Base-by-base conservation (phyloP, 2,329 filamentous ascomycete genomes). In the Colletotrichum musae region DNA sequence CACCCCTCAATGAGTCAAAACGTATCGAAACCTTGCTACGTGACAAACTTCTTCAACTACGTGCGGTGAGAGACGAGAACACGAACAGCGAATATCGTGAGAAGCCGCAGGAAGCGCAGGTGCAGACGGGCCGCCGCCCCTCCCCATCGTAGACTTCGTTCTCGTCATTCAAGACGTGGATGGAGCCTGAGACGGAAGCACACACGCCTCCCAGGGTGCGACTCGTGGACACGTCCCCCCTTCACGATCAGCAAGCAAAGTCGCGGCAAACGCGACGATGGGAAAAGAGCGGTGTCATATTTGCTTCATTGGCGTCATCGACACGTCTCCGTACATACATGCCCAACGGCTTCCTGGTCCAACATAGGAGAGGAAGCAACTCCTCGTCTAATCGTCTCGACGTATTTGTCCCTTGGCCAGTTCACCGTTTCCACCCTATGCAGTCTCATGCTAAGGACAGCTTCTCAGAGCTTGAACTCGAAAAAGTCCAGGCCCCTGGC, bases 401-500 rank as follows among this genome's bases (percentile, higher is more conserved):
- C 32, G 32, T 36, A 9, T 3, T 10, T 36, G 10, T 10, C 32
- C 32, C 32, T 18, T 54, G 51, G 21, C 51, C 15, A 16, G 24
- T 21, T 39, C 24, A 16, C n/a, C 21, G 21, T 24, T 24, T 4
- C 21, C 21, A 24, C 21, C 21, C 21, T 4, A 24, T 24, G 21
- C 21, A 24, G 21, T 24, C 21, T 24, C 21, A 24, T 24, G 21
- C 32, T 9, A 36, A 36, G 32, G 48, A 21, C 53, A 58, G 21
- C 52, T 2, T 24, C 21, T 58, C 41, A 67, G 63, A 90, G 80
- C 80, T 86, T 90, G 79, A 93, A 94, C 78, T 89, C 86, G 80
- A 91, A 88, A 72, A 89, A 85, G 60, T 85, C 83, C 76, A 90
- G 74, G 0, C 94, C 93, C 74, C 80, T 83, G 3, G 92, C 88